These are phyloP conservation scores for Cornus controversa DNA, from an alignment of 148 eudicot species.

Conservation along the genomic window DNA sequence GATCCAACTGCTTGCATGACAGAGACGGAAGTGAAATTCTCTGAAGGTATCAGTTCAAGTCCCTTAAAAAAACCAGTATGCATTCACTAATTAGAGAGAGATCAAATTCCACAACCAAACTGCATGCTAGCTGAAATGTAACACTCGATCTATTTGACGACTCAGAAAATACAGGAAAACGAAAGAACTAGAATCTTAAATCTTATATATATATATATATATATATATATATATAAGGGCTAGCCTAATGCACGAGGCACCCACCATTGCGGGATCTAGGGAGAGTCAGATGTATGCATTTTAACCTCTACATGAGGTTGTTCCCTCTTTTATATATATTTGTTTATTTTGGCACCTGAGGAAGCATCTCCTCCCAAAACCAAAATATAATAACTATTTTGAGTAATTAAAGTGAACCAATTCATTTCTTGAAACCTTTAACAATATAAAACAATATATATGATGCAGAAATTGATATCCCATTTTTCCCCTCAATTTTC, in stretches of 20 bases:
- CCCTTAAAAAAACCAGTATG: conserved; percentile 46
- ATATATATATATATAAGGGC: too few relatives aligned
- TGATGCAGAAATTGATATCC: not conserved
- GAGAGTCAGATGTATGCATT: too few relatives aligned
- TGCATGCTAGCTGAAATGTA: not conserved
- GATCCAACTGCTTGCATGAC: conserved; percentile 99
- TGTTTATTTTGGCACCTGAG: conserved; percentile 1
- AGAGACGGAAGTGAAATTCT: conserved; percentile 90
- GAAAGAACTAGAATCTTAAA: not conserved
- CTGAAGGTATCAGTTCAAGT: conserved; percentile 93
- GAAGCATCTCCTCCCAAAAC: not conserved
- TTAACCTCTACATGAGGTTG: too few relatives aligned
- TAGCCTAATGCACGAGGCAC: too few relatives aligned
- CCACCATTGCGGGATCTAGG: too few relatives aligned
- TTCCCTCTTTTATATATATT: too few relatives aligned
- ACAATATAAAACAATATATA: too few relatives aligned
- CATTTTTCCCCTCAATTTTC: not conserved
- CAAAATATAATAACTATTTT: not conserved
- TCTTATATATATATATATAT: too few relatives aligned
- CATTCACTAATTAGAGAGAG: conserved; percentile 3
- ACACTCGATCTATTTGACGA: not conserved
- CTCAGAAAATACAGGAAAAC: not conserved
- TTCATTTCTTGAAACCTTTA: not conserved
- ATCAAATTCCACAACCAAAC: not conserved
- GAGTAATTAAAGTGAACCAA: not conserved